Evolutionary conservation across 2,329 filamentous ascomycete genomes (phyloP).

Genomic region (Pseudopyrenochaeta lycopersici): DNA sequence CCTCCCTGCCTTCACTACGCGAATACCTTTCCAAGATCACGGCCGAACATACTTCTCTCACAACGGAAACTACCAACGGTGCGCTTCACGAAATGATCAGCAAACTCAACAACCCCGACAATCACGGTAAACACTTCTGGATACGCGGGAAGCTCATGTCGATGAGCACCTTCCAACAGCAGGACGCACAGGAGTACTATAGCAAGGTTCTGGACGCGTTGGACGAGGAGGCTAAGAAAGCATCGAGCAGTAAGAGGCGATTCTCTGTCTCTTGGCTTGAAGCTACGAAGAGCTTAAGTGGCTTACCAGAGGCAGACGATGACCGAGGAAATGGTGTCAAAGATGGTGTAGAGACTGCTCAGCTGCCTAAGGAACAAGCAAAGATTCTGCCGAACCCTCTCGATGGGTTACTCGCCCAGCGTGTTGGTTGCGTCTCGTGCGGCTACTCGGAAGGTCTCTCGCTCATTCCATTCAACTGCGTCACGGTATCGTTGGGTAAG

Average conservation of each 20-base stretch:
- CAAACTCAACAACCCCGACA: conserved; percentile 73
- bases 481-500: conserved; percentile 82
- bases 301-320: conserved; percentile 16
- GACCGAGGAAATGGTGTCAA: conserved; percentile 8
- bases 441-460: conserved; percentile 88
- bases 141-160: conserved; percentile 83
- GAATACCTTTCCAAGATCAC: conserved; percentile 64
- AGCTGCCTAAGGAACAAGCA: conserved; percentile 11
- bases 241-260: conserved; percentile 54
- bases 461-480: conserved; percentile 91
- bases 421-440: conserved; percentile 86
- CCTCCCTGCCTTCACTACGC: conserved; percentile 75
- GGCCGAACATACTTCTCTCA: conserved; percentile 45
- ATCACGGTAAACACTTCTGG: conserved; percentile 82
- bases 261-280: conserved; percentile 43
- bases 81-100: conserved; percentile 72
- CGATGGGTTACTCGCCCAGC: conserved; percentile 86
- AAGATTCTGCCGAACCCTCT: conserved; percentile 73
- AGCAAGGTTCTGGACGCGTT: conserved; percentile 87
- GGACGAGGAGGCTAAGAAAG: conserved; percentile 74
- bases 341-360: conserved; percentile 8
- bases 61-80: conserved; percentile 56
- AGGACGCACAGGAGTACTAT: conserved; percentile 98
- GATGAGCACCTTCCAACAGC: conserved; percentile 95
- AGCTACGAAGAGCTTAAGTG: conserved; percentile 32